Evolutionary conservation across 2,329 filamentous ascomycete genomes (phyloP), one percentile per base, ranked within the genome.

Genomic region (Cordyceps farinosa): DNA sequence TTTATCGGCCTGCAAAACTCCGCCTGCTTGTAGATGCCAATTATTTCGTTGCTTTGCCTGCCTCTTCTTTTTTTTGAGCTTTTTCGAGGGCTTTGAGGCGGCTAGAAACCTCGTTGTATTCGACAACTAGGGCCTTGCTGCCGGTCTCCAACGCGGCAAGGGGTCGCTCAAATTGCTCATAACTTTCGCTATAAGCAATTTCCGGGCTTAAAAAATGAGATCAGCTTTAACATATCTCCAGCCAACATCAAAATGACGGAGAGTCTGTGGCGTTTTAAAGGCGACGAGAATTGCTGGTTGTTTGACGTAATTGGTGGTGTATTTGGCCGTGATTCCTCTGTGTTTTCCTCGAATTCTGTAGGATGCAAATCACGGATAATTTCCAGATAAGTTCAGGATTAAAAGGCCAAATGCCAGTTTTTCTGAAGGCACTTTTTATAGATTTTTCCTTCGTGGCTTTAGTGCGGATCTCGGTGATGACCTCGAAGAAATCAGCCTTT

Each of bases 401-500:
- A 11, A 57, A 62, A 6, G 57, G 50, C 34, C 36, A 56, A 27
- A 64, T 58, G 7, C 63, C 57, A 27, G 57, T 61, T 44, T 52
- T 57, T 34, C 29, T 17, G 30, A 64, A 64, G 30, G 51, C 50
- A 13, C 30, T 56, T 11, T 34, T 7, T 22, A 64, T 62, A 15
- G 63, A 61, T 27, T 13, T 56, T 22, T 42, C 8, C n/a, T n/a
- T n/a, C n/a, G n/a, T n/a, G 32, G 8, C 53, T 64, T 62, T 44
- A 62, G 53, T 30, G 42, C 52, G 57, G 29, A 64, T 47, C 1
- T 50, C n/a, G 34, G 54, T 22, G 36, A 64, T 57, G 44, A 32
- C 38, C 5, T 2, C n/a, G n/a, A 64, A 34, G 47, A 64, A 64
- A 30, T 64, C 57, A 22, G 48, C 15, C 52, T 64, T 62, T 3